Percentiles rank a stretch among this genome's conserved stretches.
Conservation (phyloP, 129 eudicot genomes). For the Rutidosis leptorrhynchoides region DNA sequence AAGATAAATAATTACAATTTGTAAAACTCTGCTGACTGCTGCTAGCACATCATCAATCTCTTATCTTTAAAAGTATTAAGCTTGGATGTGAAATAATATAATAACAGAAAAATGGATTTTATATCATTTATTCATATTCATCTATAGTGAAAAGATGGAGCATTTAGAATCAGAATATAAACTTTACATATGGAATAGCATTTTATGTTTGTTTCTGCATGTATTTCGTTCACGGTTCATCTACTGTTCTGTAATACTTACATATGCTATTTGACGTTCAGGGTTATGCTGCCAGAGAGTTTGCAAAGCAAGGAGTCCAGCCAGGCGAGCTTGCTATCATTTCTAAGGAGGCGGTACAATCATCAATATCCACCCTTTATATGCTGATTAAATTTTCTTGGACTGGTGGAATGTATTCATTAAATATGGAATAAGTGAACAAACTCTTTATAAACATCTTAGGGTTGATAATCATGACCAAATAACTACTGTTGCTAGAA, state of each 20-base stretch:
- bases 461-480: not conserved
- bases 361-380: conserved; percentile 1
- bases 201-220: not conserved
- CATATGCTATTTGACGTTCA: conserved; percentile 28
- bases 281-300: conserved; percentile 99
- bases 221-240: too few relatives aligned
- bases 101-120: conserved; percentile 3
- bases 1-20: not conserved
- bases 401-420: too few relatives aligned
- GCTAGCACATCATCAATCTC: too few relatives aligned
- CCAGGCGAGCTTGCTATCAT: conserved; percentile 92
- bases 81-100: conserved; percentile 1
- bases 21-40: not conserved
- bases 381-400: not conserved
- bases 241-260: not conserved
- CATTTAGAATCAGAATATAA: not conserved
- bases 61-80: not conserved
- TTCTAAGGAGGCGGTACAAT: conserved; percentile 86
- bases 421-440: too few relatives aligned
- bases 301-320: conserved; percentile 85
- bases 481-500: not conserved
- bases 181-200: not conserved
- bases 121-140: not conserved
- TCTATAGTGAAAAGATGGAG: not conserved
- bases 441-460: not conserved